Base-by-base conservation (phyloP, 2,329 filamentous ascomycete genomes). In the Pseudocercospora fijiensis region DNA sequence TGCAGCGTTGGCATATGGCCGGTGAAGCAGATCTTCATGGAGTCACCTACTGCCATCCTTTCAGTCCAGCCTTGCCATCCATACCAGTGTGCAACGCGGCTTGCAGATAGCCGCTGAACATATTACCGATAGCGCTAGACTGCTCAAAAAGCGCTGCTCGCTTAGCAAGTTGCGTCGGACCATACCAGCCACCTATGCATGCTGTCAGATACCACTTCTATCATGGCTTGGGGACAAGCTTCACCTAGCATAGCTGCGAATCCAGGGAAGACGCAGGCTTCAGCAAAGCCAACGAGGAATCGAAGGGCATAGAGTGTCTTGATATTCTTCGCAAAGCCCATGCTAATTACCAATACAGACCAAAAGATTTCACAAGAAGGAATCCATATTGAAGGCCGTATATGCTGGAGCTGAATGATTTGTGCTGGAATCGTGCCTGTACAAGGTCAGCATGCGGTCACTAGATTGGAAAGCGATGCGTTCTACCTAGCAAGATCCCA, bases 71-170 rank as follows among this genome's bases (percentile, higher is more conserved):
- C 26, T 67, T 72, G 0, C 81, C 82, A 4, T 79, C 78, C 1
- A 85, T 76, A 4, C 65, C 60, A 5, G 76, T 76, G 63, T 84
- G 84, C 0, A 85, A 80, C 0, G 76, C 82, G 0, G 83, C 79
- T 80, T 84, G 84, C 3, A 86, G 71, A 65, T 85, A 86, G 0
- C 49, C 84, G 1, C 77, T 80, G 62, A 83, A 81, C 77, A 79
- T 79, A 10, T 73, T 74, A 0, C 74, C 78, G 49, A 83, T 78
- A 0, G 78, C 79, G 10, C 77, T 78, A 51, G 77, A 79, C 0
- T 79, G 80, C 58, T 83, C 81, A 69, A 84, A 84, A 7, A 85
- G 82, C 57, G 80, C 82, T 2, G 80, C 79, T 11, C 82, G 75
- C 62, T 84, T 84, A 0, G 62, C 62, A 26, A 64, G 53, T 24